These are phyloP conservation scores for Eucalyptus melliodora DNA, from an alignment of 345 rosid genomes.

Conservation along the genomic window DNA sequence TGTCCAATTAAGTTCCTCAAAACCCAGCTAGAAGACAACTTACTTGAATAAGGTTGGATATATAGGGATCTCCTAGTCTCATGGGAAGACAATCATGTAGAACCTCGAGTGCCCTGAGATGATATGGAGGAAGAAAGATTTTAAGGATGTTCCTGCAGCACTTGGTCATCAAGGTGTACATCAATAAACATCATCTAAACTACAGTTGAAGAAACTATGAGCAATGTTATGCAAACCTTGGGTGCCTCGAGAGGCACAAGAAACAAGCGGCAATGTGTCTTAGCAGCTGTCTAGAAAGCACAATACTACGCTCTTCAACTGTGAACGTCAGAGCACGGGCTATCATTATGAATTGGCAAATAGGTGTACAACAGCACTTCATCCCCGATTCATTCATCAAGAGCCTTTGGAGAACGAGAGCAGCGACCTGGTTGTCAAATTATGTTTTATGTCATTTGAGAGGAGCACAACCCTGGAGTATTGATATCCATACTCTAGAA, in stretches of 20 bases:
- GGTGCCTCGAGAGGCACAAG: constrained; percentile 21
- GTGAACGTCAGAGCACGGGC: constrained; percentile 2
- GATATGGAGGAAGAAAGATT: not conserved
- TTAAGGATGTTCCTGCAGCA: not conserved
- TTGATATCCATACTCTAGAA: not conserved
- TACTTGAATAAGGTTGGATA: not conserved
- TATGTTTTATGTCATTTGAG: not conserved
- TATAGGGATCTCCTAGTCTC: not conserved
- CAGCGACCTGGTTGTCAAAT: constrained; percentile 18
- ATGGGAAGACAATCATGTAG: not conserved
- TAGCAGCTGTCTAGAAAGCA: constrained; percentile 4
- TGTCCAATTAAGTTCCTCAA: not conserved
- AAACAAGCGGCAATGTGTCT: constrained; percentile 29
- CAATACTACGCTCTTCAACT: constrained; percentile 2
- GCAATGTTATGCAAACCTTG: constrained; percentile 19
- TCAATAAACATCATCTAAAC: not conserved
- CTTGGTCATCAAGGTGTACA: not conserved
- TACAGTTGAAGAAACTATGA: not conserved
- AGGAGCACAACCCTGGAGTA: not conserved
- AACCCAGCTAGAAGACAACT: not conserved
- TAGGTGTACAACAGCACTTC: constrained; percentile 18
- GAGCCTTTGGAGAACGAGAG: constrained; percentile 24
- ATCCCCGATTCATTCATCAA: constrained; percentile 20
- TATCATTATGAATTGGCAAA: constrained; percentile 15
- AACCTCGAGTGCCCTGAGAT: not conserved